A percentile compares a stretch with the other conserved stretches of the same genome.
These are phyloP conservation scores for Triangularia setosa DNA, from an alignment of 2,329 filamentous ascomycete genomes.

Conservation along the genomic window DNA sequence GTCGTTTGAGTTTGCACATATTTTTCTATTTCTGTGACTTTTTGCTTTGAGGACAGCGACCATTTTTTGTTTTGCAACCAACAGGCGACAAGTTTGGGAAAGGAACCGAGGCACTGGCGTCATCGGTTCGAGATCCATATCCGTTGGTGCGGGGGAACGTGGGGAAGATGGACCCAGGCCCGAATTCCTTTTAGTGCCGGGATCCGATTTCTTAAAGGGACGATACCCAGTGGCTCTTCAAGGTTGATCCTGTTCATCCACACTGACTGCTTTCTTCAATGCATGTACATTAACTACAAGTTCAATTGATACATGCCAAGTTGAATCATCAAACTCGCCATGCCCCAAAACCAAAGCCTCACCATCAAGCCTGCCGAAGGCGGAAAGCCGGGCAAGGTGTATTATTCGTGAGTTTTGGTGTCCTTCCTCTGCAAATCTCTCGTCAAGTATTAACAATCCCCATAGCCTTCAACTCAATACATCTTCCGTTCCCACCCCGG, in stretches of 20 bases:
- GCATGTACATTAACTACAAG: not conserved
- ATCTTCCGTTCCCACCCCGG: constrained; percentile 59
- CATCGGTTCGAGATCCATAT: constrained; percentile 9
- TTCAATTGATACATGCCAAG: not conserved
- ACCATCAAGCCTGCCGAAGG: constrained; percentile 67
- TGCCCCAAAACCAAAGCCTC: constrained; percentile 49
- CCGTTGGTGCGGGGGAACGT: constrained; percentile 19
- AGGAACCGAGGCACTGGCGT: constrained; percentile 21
- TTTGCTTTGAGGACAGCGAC: not conserved
- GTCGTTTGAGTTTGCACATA: constrained; percentile 6
- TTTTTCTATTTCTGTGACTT: not conserved
- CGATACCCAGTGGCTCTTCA: not conserved
- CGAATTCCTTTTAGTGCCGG: not conserved
- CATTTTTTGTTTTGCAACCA: not conserved
- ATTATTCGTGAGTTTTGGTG: constrained; percentile 60
- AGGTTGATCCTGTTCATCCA: not conserved
- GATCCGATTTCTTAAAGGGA: not conserved
- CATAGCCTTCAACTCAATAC: constrained; percentile 56
- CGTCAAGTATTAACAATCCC: constrained; percentile 10
- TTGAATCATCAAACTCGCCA: constrained; percentile 27
- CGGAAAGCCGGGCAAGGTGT: constrained; percentile 77
- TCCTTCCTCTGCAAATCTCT: not conserved
- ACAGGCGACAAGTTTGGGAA: not conserved
- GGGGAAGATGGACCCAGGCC: constrained; percentile 2
- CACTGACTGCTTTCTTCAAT: not conserved